Evolutionary conservation across 83 land plant genomes (phyloP), one percentile per base, ranked within the genome.

Genomic region (Larix sibirica): DNA sequence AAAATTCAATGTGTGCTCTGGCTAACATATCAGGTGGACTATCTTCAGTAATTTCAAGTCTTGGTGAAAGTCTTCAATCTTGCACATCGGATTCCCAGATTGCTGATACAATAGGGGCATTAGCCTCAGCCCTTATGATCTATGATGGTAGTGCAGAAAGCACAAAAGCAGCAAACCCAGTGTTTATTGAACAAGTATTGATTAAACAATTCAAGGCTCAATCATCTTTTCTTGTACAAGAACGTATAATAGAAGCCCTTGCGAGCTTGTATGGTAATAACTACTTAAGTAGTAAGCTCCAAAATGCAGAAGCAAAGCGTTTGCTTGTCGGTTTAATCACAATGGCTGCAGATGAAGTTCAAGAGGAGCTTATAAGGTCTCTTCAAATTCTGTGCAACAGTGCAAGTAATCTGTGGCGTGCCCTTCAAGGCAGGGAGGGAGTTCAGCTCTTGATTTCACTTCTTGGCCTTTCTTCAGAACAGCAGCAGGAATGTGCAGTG

Each of bases 71-170:
- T 85, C 86, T 96, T 56, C 93, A 92, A 60, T 89, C 97, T 31
- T 90, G 93, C 54, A 78, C 86, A 50, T 93, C 98, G 59, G 87
- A 95, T 14, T 83, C 87, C 4, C 95, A 96, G 68, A 79, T 84
- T 81, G 97, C 99, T 64, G 99, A 97, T 76, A 94, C 96, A 24
- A 79, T 94, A 74, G 99, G 99, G 62, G 98, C 99, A 28, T 84
- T 97, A 82, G 98, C 98, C 65, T 97, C 99, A 68, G 99, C 99
- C 56, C 90, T 98, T 6, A 96, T 96, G 98, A 93, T 94, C n/a
- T 90, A 94, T 85, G 95, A 94, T 85, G 90, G 65, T 83, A 86
- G 82, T 40, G 93, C 89, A 40, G 96, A 87, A 69, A 82, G 84
- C 6, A 82, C 84, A 38, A 88, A 90, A 71, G 84, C 91, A 68